A percentile compares a stretch with the other conserved stretches of the same genome.
These are phyloP conservation scores for Boletus rufocinnamomeus DNA, from an alignment of 768 basidiomycete species.

Conservation along the genomic window DNA sequence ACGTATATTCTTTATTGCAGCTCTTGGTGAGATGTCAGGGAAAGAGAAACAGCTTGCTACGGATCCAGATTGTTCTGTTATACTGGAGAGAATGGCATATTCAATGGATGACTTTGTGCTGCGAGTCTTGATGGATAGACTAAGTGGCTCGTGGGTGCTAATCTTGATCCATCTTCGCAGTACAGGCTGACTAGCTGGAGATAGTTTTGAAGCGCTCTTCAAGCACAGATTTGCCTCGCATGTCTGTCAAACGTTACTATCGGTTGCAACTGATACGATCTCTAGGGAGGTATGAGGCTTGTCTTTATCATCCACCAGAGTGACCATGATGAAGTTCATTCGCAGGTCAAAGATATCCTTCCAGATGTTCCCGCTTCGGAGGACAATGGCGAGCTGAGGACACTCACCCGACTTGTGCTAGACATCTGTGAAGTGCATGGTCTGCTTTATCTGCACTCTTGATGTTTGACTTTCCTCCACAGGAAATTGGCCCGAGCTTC, in stretches of 20 bases:
- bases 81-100: constrained; percentile 86
- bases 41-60: constrained; percentile 91
- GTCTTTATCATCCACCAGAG: neutral
- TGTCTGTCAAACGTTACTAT: constrained; percentile 89
- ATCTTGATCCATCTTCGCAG: constrained; percentile 5
- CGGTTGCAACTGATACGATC: constrained; percentile 62
- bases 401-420: constrained; percentile 60
- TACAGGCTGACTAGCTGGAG: constrained; percentile 6
- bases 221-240: constrained; percentile 93
- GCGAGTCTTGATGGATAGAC: constrained; percentile 83
- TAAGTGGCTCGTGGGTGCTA: constrained; percentile 81
- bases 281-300: constrained; percentile 59
- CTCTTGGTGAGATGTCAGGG: constrained; percentile 78
- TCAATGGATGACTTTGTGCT: constrained; percentile 98
- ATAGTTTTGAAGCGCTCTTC: constrained; percentile 62
- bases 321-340: neutral
- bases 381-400: constrained; percentile 67
- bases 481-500: constrained; percentile 74
- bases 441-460: constrained; percentile 14
- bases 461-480: constrained; percentile 11
- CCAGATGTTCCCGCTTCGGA: constrained; percentile 48
- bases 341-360: constrained; percentile 55
- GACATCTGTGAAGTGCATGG: constrained; percentile 64
- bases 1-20: constrained; percentile 77
- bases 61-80: constrained; percentile 89